Base-by-base conservation (phyloP, 345 rosid species). In the Heritiera littoralis region DNA sequence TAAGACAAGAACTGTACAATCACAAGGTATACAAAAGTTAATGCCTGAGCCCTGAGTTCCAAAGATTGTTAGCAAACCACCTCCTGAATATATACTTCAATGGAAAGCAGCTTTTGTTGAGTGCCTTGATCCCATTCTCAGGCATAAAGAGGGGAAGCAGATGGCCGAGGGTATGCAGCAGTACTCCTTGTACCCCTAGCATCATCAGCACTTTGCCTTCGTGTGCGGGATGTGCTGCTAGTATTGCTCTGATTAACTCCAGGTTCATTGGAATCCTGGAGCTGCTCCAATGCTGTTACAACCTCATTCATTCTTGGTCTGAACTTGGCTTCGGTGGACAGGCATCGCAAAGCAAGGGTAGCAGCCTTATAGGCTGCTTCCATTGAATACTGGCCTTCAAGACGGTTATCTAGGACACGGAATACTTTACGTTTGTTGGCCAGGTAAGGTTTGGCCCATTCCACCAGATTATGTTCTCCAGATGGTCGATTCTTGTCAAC, bases 401-500 rank as follows among this genome's bases (percentile, higher is more conserved):
- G 88, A 72, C 98, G 92, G 80, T 80, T 91, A 79, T 97, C 99
- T 12, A 97, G 66, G 46, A 94, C 83, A 9, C 88, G 88, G 70
- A 90, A 92, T 7, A 92, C 30, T 84, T 91, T 97, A 51, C 94
- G 90, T 83, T 89, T 94, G 85, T 88, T 94, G 46, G 92, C 90
- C 38, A 97, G 89, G 81, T 85, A 90, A 2, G 99, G 99, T 79
- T 80, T 94, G 46, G 98, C 98, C 99, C 98, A 94, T 56, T 94
- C 95, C 43, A 97, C 98, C 2, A 97, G 93, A 75, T 85, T 93
- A 77, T 93, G 98, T 75, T 97, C 98, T 71, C 98, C 96, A 2
- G 86, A 55, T 18, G 99, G 98, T 75, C 99, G 90, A 80, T 92
- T 97, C 86, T 87, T 92, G 83, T 97, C 98, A 2, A 94, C 86